Percentiles rank a stretch among this genome's conserved stretches.
phyloP scores from a whole-genome alignment of 2,329 filamentous ascomycete species.

The Elsinoe fawcettii region DNA sequence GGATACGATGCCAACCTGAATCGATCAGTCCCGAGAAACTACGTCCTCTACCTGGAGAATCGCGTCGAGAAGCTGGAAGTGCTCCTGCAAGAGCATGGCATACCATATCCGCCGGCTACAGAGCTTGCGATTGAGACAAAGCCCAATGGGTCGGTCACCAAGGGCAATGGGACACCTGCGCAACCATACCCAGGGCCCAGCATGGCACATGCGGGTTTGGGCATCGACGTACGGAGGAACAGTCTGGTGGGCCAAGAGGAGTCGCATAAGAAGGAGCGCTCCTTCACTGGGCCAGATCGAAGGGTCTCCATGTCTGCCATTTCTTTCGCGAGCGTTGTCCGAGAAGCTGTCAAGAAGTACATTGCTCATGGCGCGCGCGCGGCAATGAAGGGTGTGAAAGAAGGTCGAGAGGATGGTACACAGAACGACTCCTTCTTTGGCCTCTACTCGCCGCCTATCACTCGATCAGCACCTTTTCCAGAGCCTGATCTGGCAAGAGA shows the following conservation, averaged over 20 bases:
- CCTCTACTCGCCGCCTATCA: slow-evolving; percentile 82
- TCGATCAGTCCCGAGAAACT: slow-evolving; percentile 84
- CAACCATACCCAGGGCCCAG: neutral
- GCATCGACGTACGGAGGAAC: neutral
- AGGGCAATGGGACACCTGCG: neutral
- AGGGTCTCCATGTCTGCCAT: slow-evolving; percentile 82
- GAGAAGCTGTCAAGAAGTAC: slow-evolving; percentile 81
- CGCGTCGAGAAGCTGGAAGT: slow-evolving; percentile 76
- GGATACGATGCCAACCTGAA: slow-evolving; percentile 96
- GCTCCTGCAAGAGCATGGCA: slow-evolving; percentile 59
- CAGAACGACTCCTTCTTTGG: slow-evolving; percentile 97
- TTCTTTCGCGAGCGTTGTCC: slow-evolving; percentile 88
- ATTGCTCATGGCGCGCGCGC: slow-evolving; percentile 50
- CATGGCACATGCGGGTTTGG: neutral
- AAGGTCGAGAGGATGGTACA: slow-evolving; percentile 47
- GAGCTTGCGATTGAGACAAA: slow-evolving; percentile 45
- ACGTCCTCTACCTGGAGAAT: slow-evolving; percentile 91
- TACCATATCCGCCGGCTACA: slow-evolving; percentile 63
- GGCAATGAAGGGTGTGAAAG: slow-evolving; percentile 50
- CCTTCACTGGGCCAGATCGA: slow-evolving; percentile 59
- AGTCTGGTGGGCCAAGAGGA: neutral
- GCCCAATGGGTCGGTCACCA: neutral
- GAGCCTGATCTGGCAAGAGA: slow-evolving; percentile 63
- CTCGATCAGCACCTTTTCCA: slow-evolving; percentile 78
- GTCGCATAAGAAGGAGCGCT: slow-evolving; percentile 33